Conservation (phyloP, 2,329 filamentous ascomycete genomes). For the Lachnellula hyalina region DNA sequence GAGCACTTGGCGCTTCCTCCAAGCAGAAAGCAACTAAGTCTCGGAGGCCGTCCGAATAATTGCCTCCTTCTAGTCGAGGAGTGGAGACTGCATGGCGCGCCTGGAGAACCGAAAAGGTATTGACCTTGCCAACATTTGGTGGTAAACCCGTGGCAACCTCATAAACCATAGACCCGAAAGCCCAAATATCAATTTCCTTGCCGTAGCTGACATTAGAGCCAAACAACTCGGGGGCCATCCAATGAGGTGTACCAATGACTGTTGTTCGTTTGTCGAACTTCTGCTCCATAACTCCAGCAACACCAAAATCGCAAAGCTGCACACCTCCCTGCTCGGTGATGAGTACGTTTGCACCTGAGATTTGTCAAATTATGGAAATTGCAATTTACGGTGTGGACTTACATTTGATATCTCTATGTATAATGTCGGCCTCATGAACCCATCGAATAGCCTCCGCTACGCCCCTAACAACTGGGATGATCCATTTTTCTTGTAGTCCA, state of each 20-base stretch:
- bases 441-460: slow-evolving; percentile 61
- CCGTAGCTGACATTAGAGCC: slow-evolving; percentile 60
- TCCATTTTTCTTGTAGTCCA: slow-evolving; percentile 65
- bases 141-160: slow-evolving; percentile 76
- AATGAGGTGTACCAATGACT: slow-evolving; percentile 76
- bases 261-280: slow-evolving; percentile 73
- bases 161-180: slow-evolving; percentile 74
- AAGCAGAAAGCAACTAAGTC: slow-evolving; percentile 70
- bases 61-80: slow-evolving; percentile 65
- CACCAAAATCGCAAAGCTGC: slow-evolving; percentile 80
- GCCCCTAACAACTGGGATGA: slow-evolving; percentile 61
- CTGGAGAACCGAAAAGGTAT: slow-evolving; percentile 42
- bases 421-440: slow-evolving; percentile 64
- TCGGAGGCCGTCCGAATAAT: slow-evolving; percentile 64
- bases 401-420: slow-evolving; percentile 68
- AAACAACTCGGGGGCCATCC: slow-evolving; percentile 80
- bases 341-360: slow-evolving; percentile 63
- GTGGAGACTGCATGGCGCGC: slow-evolving; percentile 54
- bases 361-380: slow-evolving; percentile 1
- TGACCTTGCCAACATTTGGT: slow-evolving; percentile 58
- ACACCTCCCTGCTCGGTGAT: slow-evolving; percentile 72
- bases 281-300: slow-evolving; percentile 71
- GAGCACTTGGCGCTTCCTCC: slow-evolving; percentile 59
- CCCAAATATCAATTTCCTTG: slow-evolving; percentile 77
- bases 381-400: slow-evolving; percentile 7